A percentile compares a stretch with the other conserved stretches of the same genome.
These are phyloP conservation scores for Candida sojae DNA, from an alignment of 1,139 yeast species.

Conservation along the genomic window DNA sequence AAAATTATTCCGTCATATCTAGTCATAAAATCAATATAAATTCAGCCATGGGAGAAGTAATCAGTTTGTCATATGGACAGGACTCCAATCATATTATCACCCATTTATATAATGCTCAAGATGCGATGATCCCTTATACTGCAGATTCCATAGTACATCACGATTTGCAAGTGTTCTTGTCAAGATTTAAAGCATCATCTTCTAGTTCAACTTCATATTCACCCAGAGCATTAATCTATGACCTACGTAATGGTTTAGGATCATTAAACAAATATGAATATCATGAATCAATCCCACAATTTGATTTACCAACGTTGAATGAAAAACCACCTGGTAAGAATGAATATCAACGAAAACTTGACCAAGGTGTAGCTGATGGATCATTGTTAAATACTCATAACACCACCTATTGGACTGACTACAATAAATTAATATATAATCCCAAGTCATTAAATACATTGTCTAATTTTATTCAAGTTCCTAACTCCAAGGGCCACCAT, in stretches of 20 bases:
- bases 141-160: slow-evolving; percentile 28
- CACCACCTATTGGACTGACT: slow-evolving; percentile 81
- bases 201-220: slow-evolving; percentile 53
- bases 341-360: slow-evolving; percentile 64
- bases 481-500: slow-evolving; percentile 24
- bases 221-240: slow-evolving; percentile 83
- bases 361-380: slow-evolving; percentile 35
- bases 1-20: neutral
- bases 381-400: slow-evolving; percentile 36
- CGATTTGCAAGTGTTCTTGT: slow-evolving; percentile 31
- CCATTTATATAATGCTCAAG: slow-evolving; percentile 82
- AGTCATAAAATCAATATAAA: too few species aligned
- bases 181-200: slow-evolving; percentile 41
- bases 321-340: slow-evolving; percentile 33
- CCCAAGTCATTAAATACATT: slow-evolving; percentile 61
- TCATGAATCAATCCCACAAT: slow-evolving; percentile 23
- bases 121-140: slow-evolving; percentile 60
- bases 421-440: slow-evolving; percentile 63
- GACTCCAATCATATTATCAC: slow-evolving; percentile 71
- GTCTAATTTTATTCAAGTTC: slow-evolving; percentile 45
- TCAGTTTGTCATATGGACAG: slow-evolving; percentile 72
- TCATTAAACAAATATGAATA: slow-evolving; percentile 57
- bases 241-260: slow-evolving; percentile 67
- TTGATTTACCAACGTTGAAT: slow-evolving; percentile 6
- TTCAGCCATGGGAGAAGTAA: slow-evolving; percentile 46